A percentile compares a stretch with the other conserved stretches of the same genome.
Conservation (phyloP, 1,284 basidiomycete species). For the Pseudozyma flocculosa region DNA sequence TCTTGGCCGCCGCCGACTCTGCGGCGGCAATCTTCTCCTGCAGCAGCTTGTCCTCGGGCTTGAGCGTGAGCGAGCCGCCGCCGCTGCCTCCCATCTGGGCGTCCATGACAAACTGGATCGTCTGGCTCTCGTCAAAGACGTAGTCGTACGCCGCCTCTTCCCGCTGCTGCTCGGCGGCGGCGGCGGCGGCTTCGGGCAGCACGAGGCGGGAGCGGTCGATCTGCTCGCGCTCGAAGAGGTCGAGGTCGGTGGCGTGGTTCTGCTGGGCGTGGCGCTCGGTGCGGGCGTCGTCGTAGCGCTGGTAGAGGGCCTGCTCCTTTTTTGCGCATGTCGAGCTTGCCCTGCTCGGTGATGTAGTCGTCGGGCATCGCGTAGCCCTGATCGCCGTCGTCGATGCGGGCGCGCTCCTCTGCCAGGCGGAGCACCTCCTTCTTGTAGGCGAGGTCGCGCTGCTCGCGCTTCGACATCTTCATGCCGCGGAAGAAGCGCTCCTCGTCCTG, state of each 20-base stretch:
- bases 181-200: constrained; percentile 58
- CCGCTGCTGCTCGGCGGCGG: constrained; percentile 20
- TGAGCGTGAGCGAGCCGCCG: too few relatives aligned
- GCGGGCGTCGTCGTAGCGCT: constrained; percentile 74
- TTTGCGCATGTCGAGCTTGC: constrained; percentile 96
- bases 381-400: constrained; percentile 79
- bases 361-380: constrained; percentile 46
- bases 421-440: constrained; percentile 91
- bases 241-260: constrained; percentile 91
- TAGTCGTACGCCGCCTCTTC: constrained; percentile 75
- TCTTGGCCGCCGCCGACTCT: constrained; percentile 64
- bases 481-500: constrained; percentile 54
- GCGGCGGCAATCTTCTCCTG: constrained; percentile 88
- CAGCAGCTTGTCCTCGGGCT: constrained; percentile 80
- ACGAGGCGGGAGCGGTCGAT: constrained; percentile 70
- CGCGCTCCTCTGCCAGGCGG: constrained; percentile 85
- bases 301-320: constrained; percentile 88
- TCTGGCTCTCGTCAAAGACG: constrained; percentile 96
- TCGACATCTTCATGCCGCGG: constrained; percentile 65
- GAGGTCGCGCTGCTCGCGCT: constrained; percentile 75
- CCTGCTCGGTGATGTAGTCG: constrained; percentile 96
- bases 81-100: constrained; percentile 61
- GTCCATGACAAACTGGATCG: constrained; percentile 92
- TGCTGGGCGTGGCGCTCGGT: constrained; percentile 64
- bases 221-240: constrained; percentile 85